phyloP scores from a whole-genome alignment of 306 rosid species.

The Begonia masoniana region DNA sequence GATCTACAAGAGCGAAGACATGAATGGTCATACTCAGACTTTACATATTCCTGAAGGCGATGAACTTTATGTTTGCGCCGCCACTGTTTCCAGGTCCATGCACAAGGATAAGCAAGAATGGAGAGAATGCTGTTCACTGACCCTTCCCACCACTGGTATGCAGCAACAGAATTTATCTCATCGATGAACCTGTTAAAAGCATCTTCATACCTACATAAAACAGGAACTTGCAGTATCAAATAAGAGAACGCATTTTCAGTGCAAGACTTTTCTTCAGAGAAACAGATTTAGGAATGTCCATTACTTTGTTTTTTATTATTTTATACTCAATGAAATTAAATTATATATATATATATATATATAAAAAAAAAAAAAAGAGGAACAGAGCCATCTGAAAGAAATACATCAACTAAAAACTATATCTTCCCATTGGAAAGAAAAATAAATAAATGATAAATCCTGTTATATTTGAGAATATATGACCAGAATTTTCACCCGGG shows the following conservation, averaged over 20 bases:
- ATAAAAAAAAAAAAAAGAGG: too few relatives aligned
- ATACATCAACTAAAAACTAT: too few relatives aligned
- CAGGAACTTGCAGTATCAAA: too few relatives aligned
- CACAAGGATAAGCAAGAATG: constrained; percentile 89
- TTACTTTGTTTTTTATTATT: not conserved
- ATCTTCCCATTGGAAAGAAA: too few relatives aligned
- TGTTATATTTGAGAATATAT: too few relatives aligned
- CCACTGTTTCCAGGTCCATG: constrained; percentile 99
- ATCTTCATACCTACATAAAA: constrained; percentile 70
- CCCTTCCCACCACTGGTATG: constrained; percentile 99
- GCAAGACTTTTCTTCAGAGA: too few relatives aligned
- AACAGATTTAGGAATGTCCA: too few relatives aligned
- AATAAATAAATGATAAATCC: too few relatives aligned
- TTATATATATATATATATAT: constrained; percentile 13
- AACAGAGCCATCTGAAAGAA: too few relatives aligned
- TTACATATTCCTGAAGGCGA: constrained; percentile 90
- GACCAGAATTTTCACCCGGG: too few relatives aligned
- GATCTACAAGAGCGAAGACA: constrained; percentile 95
- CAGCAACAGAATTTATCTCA: constrained; percentile 86
- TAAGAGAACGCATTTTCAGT: too few relatives aligned
- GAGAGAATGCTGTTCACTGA: constrained; percentile 94
- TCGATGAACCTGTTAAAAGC: constrained; percentile 94
- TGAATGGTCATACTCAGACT: constrained; percentile 92
- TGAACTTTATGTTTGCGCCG: constrained; percentile 70
- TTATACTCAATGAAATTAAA: constrained; percentile 5